Conservation (phyloP, 352 stramenopile genomes). For the Phytophthora colocasiae region DNA sequence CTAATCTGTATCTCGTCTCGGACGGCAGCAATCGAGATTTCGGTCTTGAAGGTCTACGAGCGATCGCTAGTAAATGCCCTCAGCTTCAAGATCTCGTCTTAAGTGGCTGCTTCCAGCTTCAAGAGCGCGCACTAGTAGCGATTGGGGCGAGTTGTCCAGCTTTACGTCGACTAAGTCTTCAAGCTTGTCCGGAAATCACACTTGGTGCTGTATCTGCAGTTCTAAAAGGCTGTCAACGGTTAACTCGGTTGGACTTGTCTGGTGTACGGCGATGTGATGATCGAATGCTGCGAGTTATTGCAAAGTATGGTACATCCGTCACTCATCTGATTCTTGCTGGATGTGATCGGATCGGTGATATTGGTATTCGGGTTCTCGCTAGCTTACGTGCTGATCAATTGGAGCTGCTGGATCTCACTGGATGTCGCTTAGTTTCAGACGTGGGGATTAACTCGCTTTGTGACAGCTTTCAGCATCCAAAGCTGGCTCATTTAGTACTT, state of each 20-base stretch:
- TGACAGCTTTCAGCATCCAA: constrained; percentile 60
- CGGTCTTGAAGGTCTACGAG: constrained; percentile 91
- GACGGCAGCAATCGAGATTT: constrained; percentile 94
- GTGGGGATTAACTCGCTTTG: constrained; percentile 56
- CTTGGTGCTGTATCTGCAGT: constrained; percentile 68
- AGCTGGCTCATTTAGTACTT: constrained; percentile 65
- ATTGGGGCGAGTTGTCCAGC: constrained; percentile 63
- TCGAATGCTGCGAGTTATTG: constrained; percentile 61
- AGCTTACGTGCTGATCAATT: constrained; percentile 59
- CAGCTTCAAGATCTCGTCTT: constrained; percentile 67
- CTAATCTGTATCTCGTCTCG: constrained; percentile 91
- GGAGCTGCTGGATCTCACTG: constrained; percentile 67
- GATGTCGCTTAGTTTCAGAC: constrained; percentile 64
- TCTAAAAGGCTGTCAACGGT: constrained; percentile 54
- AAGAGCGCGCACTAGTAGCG: constrained; percentile 79
- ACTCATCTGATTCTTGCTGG: constrained; percentile 63
- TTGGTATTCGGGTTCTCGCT: constrained; percentile 58
- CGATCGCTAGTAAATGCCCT: constrained; percentile 68
- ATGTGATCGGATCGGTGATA: constrained; percentile 71
- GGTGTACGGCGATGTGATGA: constrained; percentile 67
- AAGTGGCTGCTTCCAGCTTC: constrained; percentile 84
- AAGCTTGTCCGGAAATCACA: constrained; percentile 86
- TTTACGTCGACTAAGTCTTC: constrained; percentile 78
- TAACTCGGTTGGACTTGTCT: constrained; percentile 63
- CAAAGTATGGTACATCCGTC: constrained; percentile 36